Evolutionary conservation across 345 rosid genomes (phyloP).

Genomic region (Salix caprea): DNA sequence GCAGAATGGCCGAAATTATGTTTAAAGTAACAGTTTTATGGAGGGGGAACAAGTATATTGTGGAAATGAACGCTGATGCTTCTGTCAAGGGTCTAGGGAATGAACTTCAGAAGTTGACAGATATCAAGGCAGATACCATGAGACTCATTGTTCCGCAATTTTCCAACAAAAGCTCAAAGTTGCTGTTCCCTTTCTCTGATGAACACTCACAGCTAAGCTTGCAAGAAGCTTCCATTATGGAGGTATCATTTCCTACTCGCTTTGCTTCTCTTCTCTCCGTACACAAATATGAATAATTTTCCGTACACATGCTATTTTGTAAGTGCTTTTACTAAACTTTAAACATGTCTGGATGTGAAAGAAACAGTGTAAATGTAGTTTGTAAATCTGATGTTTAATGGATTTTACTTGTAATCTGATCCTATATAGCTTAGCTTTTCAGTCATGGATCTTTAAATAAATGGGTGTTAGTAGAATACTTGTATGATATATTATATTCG

Average conservation of each 20-base stretch:
- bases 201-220: constrained; percentile 53
- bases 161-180: constrained; percentile 55
- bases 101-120: constrained; percentile 62
- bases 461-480: too few species aligned
- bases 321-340: too few species aligned
- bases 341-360: too few species aligned
- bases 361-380: too few species aligned
- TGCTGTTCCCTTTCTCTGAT: constrained; percentile 66
- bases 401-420: too few species aligned
- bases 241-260: constrained; percentile 37
- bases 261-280: neutral
- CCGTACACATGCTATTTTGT: too few species aligned
- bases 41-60: constrained; percentile 64
- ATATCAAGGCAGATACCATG: constrained; percentile 70
- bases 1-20: constrained; percentile 35
- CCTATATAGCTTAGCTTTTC: too few species aligned
- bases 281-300: too few species aligned
- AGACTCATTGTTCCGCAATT: constrained; percentile 60
- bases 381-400: too few species aligned
- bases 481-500: too few species aligned
- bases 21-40: constrained; percentile 49
- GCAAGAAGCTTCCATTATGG: constrained; percentile 45
- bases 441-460: too few species aligned
- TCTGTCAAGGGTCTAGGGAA: constrained; percentile 63
- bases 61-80: constrained; percentile 49